A percentile compares a stretch with the other conserved stretches of the same genome.
phyloP scores from a whole-genome alignment of 1,284 basidiomycete genomes.

The Thelephora terrestris region DNA sequence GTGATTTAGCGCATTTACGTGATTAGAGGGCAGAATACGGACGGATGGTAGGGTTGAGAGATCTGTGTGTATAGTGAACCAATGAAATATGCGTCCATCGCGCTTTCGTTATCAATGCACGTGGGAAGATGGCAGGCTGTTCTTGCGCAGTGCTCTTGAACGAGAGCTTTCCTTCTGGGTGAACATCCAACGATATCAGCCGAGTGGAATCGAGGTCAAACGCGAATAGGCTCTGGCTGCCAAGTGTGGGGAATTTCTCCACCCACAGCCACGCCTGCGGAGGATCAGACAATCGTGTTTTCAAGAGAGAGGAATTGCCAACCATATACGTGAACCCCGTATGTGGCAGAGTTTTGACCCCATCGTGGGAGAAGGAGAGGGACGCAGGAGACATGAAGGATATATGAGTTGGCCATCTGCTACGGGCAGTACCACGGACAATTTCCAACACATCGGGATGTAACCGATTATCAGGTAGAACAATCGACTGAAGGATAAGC shows the following conservation, averaged over 20 bases:
- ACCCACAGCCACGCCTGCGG: slow-evolving; percentile 60
- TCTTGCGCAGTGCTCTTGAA: slow-evolving; percentile 33
- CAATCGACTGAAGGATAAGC: slow-evolving; percentile 46
- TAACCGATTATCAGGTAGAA: slow-evolving; percentile 30
- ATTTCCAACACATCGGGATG: slow-evolving; percentile 59
- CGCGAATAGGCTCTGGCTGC: slow-evolving; percentile 35
- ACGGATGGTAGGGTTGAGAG: slow-evolving; percentile 53
- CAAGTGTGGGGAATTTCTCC: slow-evolving; percentile 38
- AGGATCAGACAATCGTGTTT: not conserved
- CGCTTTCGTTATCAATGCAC: slow-evolving; percentile 35
- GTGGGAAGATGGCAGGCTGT: slow-evolving; percentile 32
- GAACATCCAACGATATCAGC: slow-evolving; percentile 37
- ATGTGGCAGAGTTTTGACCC: slow-evolving; percentile 38
- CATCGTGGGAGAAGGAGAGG: slow-evolving; percentile 34
- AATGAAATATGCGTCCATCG: slow-evolving; percentile 64
- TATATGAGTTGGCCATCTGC: slow-evolving; percentile 66
- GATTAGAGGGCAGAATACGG: slow-evolving; percentile 18
- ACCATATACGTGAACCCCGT: slow-evolving; percentile 67
- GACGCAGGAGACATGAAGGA: slow-evolving; percentile 48
- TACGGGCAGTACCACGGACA: slow-evolving; percentile 55
- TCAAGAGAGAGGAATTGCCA: slow-evolving; percentile 7
- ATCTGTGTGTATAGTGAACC: slow-evolving; percentile 49
- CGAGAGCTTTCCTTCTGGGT: slow-evolving; percentile 46
- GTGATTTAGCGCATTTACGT: slow-evolving; percentile 1
- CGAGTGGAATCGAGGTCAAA: slow-evolving; percentile 27